phyloP scores from a whole-genome alignment of 495 filamentous ascomycete genomes.

The Wilcoxina mikolae region DNA sequence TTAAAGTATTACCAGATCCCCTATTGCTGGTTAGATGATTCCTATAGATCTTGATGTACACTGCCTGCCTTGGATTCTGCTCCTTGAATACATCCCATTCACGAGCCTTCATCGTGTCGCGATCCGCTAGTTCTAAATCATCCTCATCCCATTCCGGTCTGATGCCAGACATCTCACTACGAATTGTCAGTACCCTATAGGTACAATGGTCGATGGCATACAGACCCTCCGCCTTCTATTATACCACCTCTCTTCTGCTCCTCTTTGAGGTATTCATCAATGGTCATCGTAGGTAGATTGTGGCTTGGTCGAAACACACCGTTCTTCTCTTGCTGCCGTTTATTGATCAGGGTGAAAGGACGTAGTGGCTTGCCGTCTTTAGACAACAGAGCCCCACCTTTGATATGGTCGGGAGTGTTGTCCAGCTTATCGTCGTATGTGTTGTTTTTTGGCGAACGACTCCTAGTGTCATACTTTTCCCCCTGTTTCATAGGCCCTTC shows the following conservation, averaged over 20 bases:
- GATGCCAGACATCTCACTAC: conserved; percentile 52
- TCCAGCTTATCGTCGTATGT: conserved; percentile 68
- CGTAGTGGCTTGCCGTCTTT: conserved; percentile 71
- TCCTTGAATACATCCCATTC: conserved; percentile 94
- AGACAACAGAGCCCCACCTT: conserved; percentile 62
- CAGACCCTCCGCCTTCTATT: conserved; percentile 60
- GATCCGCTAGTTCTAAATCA: conserved; percentile 66
- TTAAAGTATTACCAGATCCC: conserved; percentile 74
- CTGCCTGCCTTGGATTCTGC: conserved; percentile 53
- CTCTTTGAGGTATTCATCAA: conserved; percentile 94
- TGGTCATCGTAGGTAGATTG: conserved; percentile 90
- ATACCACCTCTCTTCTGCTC: conserved; percentile 77
- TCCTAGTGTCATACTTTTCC: conserved; percentile 12
- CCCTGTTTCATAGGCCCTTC: conserved; percentile 20
- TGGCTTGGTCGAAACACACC: conserved; percentile 86
- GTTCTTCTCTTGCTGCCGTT: conserved; percentile 56
- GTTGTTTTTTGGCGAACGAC: conserved; percentile 32
- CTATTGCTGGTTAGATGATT: conserved; percentile 13
- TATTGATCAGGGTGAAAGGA: conserved; percentile 76
- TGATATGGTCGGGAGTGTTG: conserved; percentile 37
- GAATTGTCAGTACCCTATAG: conserved; percentile 1
- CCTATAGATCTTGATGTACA: neutral
- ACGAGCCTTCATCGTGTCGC: conserved; percentile 81
- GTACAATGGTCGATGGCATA: neutral
- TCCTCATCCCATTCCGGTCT: conserved; percentile 71